These are phyloP conservation scores for Brassica carinata DNA, from an alignment of 345 rosid species.

Conservation along the genomic window DNA sequence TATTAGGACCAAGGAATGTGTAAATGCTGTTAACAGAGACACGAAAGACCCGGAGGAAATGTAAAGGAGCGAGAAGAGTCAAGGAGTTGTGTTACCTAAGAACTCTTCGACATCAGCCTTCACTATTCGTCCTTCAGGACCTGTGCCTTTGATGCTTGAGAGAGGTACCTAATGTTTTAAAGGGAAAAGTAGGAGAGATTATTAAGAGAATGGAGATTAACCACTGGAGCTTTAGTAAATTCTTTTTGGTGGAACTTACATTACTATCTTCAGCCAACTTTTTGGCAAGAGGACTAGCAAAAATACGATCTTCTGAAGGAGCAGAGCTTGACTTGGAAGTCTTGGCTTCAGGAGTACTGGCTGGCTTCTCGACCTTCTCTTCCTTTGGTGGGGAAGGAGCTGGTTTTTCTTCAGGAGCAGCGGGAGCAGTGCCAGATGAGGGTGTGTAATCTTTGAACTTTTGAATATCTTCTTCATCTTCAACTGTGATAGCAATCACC, in stretches of 20 bases:
- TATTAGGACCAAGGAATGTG: constrained; percentile 15
- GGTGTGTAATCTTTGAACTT: constrained; percentile 92
- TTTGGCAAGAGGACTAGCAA: constrained; percentile 93
- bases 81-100: constrained; percentile 58
- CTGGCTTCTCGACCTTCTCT: constrained; percentile 62
- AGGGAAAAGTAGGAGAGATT: not conserved
- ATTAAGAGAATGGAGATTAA: constrained; percentile 1
- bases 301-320: constrained; percentile 67
- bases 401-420: constrained; percentile 50
- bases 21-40: constrained; percentile 2
- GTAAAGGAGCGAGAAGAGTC: constrained; percentile 3
- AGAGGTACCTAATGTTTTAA: constrained; percentile 62
- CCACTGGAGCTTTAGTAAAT: not conserved
- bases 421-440: constrained; percentile 45
- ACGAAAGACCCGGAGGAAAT: not conserved
- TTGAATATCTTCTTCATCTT: constrained; percentile 80
- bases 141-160: constrained; percentile 88
- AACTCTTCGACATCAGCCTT: constrained; percentile 94
- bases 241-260: constrained; percentile 43
- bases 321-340: constrained; percentile 50
- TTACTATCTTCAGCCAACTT: constrained; percentile 85
- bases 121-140: constrained; percentile 82
- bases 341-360: constrained; percentile 63
- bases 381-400: constrained; percentile 58
- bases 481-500: constrained; percentile 89